These are phyloP conservation scores for Orbilia ellipsospora DNA, from an alignment of 2,329 filamentous ascomycete species.

Conservation along the genomic window DNA sequence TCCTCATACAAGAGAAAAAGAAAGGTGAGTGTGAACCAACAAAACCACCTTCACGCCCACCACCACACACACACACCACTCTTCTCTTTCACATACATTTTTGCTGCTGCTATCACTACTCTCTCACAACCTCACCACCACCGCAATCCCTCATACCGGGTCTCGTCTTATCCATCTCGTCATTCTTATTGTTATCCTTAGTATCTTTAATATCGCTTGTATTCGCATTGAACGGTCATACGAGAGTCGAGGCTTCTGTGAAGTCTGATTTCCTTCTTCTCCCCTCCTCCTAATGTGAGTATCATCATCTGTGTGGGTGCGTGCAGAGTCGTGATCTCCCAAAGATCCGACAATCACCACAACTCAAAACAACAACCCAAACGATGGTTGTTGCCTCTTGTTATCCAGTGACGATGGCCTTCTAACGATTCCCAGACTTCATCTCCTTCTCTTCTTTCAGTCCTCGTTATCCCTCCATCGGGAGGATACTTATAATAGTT, in stretches of 20 bases:
- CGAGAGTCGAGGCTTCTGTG: constrained; percentile 29
- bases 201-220: neutral
- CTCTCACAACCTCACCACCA: constrained; percentile 7
- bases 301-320: neutral
- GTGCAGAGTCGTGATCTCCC: neutral
- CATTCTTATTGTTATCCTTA: neutral
- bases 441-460: constrained; percentile 6
- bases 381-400: too few species aligned
- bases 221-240: neutral
- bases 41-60: constrained; percentile 47
- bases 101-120: neutral
- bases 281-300: constrained; percentile 11
- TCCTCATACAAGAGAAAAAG: neutral
- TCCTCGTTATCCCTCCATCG: neutral
- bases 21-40: constrained; percentile 27
- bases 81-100: constrained; percentile 6
- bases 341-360: neutral
- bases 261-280: constrained; percentile 7
- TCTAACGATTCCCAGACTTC: constrained; percentile 27
- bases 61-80: constrained; percentile 8
- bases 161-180: neutral
- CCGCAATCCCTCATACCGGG: neutral
- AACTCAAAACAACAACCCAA: neutral
- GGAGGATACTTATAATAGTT: neutral
- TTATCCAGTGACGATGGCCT: too few species aligned